Evolutionary conservation across 805 yeast species (phyloP).

Genomic region (Metschnikowia hibisci): DNA sequence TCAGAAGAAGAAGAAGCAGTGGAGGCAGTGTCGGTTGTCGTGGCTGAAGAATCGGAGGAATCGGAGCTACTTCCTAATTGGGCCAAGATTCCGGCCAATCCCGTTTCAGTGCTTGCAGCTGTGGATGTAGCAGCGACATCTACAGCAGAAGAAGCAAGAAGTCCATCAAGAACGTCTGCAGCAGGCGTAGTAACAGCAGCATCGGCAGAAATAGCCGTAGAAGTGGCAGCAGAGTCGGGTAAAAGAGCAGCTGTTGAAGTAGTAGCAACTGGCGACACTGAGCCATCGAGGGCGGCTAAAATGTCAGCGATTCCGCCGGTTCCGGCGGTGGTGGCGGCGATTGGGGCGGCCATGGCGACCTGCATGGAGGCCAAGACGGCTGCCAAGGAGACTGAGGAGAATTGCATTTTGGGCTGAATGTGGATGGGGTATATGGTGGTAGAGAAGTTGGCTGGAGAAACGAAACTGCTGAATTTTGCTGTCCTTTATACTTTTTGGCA

Average conservation of each 20-base stretch:
- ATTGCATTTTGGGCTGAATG: background rate
- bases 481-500: too few species aligned
- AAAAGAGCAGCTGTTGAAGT: conserved; percentile 7
- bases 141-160: background rate
- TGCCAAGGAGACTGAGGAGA: background rate
- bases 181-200: background rate
- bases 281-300: conserved; percentile 1
- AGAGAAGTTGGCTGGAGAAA: too few species aligned
- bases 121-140: background rate
- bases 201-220: background rate
- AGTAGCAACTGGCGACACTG: conserved; percentile 4
- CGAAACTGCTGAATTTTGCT: too few species aligned
- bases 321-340: background rate
- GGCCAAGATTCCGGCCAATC: background rate
- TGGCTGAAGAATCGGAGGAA: background rate
- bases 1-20: background rate
- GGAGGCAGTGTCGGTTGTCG: background rate
- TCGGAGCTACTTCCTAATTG: background rate
- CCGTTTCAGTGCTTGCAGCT: background rate
- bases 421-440: too few species aligned
- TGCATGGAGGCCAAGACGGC: background rate
- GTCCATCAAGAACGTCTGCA: background rate
- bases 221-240: conserved; percentile 3
- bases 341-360: background rate
- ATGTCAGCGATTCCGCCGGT: background rate